These are phyloP conservation scores for Carnegiea gigantea DNA, from an alignment of 179 eudicot species.

Conservation along the genomic window DNA sequence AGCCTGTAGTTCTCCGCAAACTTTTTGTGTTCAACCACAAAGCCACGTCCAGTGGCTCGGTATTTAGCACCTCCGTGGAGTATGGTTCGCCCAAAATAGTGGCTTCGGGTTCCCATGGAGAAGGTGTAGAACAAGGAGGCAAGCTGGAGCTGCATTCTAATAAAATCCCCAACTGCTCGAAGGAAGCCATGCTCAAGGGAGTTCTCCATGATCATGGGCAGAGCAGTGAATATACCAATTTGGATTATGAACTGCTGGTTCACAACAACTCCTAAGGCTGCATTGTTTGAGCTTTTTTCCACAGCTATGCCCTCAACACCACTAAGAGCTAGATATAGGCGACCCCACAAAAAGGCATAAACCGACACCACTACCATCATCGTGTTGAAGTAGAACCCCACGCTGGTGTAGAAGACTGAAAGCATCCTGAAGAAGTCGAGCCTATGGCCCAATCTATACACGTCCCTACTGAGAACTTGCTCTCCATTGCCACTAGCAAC, in stretches of 20 bases:
- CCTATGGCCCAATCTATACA: constrained; percentile 90
- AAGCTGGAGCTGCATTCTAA: constrained; percentile 85
- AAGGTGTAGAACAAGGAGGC: constrained; percentile 82
- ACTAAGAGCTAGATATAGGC: constrained; percentile 87
- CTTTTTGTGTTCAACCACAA: constrained; percentile 84
- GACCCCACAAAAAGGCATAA: constrained; percentile 90
- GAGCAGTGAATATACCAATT: constrained; percentile 88
- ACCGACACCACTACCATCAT: constrained; percentile 77
- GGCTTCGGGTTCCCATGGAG: constrained; percentile 86
- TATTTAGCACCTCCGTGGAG: constrained; percentile 98
- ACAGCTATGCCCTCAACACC: constrained; percentile 62
- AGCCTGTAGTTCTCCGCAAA: constrained; percentile 86
- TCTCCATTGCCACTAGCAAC: constrained; percentile 98
- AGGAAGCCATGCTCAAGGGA: constrained; percentile 92
- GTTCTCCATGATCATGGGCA: constrained; percentile 95
- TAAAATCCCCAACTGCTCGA: constrained; percentile 79
- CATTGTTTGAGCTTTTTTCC: constrained; percentile 48
- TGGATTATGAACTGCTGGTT: constrained; percentile 90
- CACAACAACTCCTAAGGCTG: constrained; percentile 68
- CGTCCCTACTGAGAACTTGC: constrained; percentile 89
- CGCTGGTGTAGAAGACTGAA: constrained; percentile 81
- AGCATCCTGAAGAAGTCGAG: constrained; percentile 97
- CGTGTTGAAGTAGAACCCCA: constrained; percentile 81
- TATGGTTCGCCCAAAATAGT: constrained; percentile 87
- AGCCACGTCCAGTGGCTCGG: constrained; percentile 95